Conservation (phyloP, 805 yeast genomes). For the Ogataea haglerorum region DNA sequence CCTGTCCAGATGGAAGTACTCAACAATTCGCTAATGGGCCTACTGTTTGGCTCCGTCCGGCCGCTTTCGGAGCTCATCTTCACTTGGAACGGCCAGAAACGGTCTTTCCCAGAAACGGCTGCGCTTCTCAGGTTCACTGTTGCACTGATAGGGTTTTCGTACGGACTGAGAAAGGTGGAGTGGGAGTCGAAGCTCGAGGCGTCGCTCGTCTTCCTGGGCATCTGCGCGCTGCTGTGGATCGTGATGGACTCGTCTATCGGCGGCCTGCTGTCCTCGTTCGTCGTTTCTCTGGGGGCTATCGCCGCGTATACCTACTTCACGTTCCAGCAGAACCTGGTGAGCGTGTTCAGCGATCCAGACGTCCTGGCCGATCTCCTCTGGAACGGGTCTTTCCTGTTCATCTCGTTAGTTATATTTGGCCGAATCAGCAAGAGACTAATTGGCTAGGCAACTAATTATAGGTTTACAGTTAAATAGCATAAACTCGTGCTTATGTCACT, state of each 20-base stretch:
- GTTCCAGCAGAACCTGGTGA: slow-evolving; percentile 1
- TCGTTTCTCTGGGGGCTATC: slow-evolving; percentile 19
- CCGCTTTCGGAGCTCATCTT: slow-evolving; percentile 38
- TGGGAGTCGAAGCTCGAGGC: slow-evolving; percentile 69
- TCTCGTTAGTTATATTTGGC: slow-evolving; percentile 65
- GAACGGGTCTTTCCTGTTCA: slow-evolving; percentile 62
- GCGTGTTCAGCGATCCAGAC: slow-evolving; percentile 12
- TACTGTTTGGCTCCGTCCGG: slow-evolving; percentile 52
- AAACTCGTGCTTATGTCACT: not conserved
- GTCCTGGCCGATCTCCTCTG: slow-evolving; percentile 44
- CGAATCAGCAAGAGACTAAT: slow-evolving; percentile 47
- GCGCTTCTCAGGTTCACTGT: slow-evolving; percentile 42
- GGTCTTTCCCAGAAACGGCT: slow-evolving; percentile 15
- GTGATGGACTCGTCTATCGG: slow-evolving; percentile 25
- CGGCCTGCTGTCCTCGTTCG: slow-evolving; percentile 22
- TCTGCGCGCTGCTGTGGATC: slow-evolving; percentile 66
- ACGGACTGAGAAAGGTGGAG: slow-evolving; percentile 64
- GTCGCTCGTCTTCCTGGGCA: slow-evolving; percentile 55
- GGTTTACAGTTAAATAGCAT: slow-evolving; percentile 9
- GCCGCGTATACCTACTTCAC: slow-evolving; percentile 11
- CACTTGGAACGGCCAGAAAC: slow-evolving; percentile 8
- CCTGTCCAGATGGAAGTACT: slow-evolving; percentile 16
- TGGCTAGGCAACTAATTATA: slow-evolving; percentile 1
- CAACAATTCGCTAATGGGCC: slow-evolving; percentile 47
- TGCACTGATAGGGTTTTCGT: slow-evolving; percentile 67